Evolutionary conservation across 225 moss, liverwort and hornwort genomes (phyloP), one percentile per base, ranked within the genome.

Genomic region (Lunularia cruciata): DNA sequence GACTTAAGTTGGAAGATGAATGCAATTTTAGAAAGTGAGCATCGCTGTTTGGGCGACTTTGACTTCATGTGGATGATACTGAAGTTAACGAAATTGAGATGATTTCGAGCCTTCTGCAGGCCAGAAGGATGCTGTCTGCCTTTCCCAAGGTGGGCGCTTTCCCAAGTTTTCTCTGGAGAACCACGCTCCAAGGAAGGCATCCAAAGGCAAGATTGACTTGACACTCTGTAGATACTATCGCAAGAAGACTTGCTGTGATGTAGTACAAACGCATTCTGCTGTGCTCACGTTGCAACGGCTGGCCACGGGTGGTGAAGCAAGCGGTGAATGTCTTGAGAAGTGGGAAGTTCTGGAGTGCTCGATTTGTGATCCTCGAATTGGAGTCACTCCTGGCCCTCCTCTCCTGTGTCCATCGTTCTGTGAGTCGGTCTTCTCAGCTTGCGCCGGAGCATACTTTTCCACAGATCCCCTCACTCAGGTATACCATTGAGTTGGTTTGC

Each of bases 271-370:
- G 23, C 85, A 81, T 48, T 83, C 81, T 60, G 88, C 88, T 48
- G 19, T 88, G 37, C 61, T 75, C 16, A 78, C 72, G 3, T 57
- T 88, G 69, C 67, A 76, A 67, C 81, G 63, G 74, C 40, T 88
- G 73, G 83, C 85, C 22, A 53, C 72, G 3, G 30, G 67, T 75
- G 88, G 88, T 18, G 88, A 88, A 81, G 88, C 81, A 18, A 83
- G 66, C 68, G 68, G 72, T 25, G 67, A 77, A 36, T 88, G 88
- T 63, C 81, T 88, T 35, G 77, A 81, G 43, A 63, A 62, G 10
- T 88, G 88, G 88, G 88, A 88, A 76, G 79, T 88, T 57, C 53
- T 88, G 23, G 83, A 85, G 61, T 88, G 88, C 66, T 78, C 88
- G 22, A 83, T 88, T 46, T 88, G 88, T 47, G 83, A 88, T 72